Evolutionary conservation across 2,329 filamentous ascomycete genomes (phyloP).

Genomic region (Tolypocladium inflatum): DNA sequence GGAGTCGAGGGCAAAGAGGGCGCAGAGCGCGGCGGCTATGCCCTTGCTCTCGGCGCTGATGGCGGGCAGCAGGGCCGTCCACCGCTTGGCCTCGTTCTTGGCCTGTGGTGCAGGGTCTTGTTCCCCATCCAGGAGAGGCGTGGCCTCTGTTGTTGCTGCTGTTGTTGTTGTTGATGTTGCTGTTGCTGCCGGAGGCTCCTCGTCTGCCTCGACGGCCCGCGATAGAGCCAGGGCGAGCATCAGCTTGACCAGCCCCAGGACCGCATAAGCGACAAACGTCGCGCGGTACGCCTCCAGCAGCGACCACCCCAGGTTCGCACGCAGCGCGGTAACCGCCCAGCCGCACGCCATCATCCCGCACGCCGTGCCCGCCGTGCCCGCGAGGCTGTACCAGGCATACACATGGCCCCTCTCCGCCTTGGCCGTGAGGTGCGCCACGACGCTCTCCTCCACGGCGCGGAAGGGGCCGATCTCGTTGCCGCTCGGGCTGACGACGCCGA

Average conservation of each 20-base stretch:
- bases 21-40: slow-evolving; percentile 51
- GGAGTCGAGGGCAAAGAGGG: slow-evolving; percentile 59
- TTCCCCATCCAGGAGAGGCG: slow-evolving; percentile 15
- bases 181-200: neutral
- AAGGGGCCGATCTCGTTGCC: slow-evolving; percentile 58
- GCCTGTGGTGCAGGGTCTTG: neutral
- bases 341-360: slow-evolving; percentile 50
- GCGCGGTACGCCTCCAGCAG: slow-evolving; percentile 38
- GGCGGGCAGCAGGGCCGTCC: slow-evolving; percentile 34
- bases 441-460: slow-evolving; percentile 51
- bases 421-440: slow-evolving; percentile 45
- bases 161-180: too few species aligned
- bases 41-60: slow-evolving; percentile 46
- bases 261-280: slow-evolving; percentile 49
- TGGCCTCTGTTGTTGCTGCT: slow-evolving; percentile 6
- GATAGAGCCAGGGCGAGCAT: slow-evolving; percentile 40
- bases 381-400: slow-evolving; percentile 52
- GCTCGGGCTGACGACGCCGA: slow-evolving; percentile 56
- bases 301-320: slow-evolving; percentile 29
- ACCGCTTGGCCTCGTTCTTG: slow-evolving; percentile 3
- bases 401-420: slow-evolving; percentile 39
- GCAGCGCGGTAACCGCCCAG: slow-evolving; percentile 45
- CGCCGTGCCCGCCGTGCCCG: slow-evolving; percentile 50
- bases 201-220: slow-evolving; percentile 30
- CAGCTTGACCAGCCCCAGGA: slow-evolving; percentile 48